phyloP scores from a whole-genome alignment of 768 basidiomycete species.

The Trametes coccinea region DNA sequence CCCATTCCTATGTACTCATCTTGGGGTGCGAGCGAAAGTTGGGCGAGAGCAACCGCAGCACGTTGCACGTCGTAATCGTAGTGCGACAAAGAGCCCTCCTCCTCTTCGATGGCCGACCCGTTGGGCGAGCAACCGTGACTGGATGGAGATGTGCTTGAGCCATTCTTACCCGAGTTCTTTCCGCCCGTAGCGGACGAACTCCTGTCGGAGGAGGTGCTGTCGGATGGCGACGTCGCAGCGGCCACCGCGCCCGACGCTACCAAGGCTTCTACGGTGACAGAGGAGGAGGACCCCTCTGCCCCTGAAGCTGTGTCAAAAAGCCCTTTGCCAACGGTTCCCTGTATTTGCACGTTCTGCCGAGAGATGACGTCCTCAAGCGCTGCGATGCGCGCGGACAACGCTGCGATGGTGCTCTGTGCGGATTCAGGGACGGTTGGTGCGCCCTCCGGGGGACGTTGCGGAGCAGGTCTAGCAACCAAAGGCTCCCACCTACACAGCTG shows the following conservation, averaged over 20 bases:
- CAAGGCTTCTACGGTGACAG: conserved; percentile 2
- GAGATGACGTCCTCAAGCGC: conserved; percentile 26
- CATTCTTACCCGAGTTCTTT: background rate
- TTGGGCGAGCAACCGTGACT: background rate
- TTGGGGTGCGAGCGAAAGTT: conserved; percentile 44
- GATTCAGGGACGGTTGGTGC: conserved; percentile 8
- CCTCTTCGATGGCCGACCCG: background rate
- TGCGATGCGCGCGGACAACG: conserved; percentile 27
- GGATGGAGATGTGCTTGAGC: background rate
- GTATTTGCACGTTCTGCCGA: conserved; percentile 6
- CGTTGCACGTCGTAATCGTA: conserved; percentile 39
- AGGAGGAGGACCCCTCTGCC: background rate
- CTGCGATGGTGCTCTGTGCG: conserved; percentile 23
- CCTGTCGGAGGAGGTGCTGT: conserved; percentile 1
- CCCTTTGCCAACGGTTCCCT: conserved; percentile 25
- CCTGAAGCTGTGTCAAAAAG: conserved; percentile 9
- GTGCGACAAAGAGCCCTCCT: conserved; percentile 22
- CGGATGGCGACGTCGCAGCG: background rate
- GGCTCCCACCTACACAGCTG: conserved; percentile 36
- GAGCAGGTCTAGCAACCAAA: conserved; percentile 29
- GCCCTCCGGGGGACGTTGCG: conserved; percentile 28
- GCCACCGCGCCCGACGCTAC: background rate
- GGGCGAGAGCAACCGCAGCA: conserved; percentile 43
- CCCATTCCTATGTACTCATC: conserved; percentile 51
- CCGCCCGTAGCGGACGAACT: background rate